A percentile compares a stretch with the other conserved stretches of the same genome.
Conservation (phyloP, 495 filamentous ascomycete genomes). For the Aspergillus hancockii region DNA sequence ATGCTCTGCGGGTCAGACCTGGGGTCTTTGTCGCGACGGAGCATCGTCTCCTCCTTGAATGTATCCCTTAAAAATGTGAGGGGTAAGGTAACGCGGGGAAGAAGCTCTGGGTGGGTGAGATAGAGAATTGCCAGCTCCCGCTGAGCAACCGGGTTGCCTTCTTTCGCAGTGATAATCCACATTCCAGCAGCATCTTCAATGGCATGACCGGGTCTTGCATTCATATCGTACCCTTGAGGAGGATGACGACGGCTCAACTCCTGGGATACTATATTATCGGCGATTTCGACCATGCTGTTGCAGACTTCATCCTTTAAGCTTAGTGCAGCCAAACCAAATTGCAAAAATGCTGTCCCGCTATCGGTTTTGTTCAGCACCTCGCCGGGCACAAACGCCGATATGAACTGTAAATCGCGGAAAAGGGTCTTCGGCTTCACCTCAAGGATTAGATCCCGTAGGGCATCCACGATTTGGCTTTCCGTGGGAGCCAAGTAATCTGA, state of each 20-base stretch:
- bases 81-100: conserved; percentile 81
- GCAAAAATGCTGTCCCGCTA: conserved; percentile 90
- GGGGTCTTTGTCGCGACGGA: conserved; percentile 53
- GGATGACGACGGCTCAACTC: conserved; percentile 46
- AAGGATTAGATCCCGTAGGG: conserved; percentile 76
- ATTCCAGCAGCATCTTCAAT: conserved; percentile 87
- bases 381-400: conserved; percentile 85
- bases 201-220: conserved; percentile 40
- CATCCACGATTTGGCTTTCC: conserved; percentile 68
- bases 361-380: conserved; percentile 81
- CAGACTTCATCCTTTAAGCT: conserved; percentile 88
- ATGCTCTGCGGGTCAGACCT: conserved; percentile 83
- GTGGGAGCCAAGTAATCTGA: conserved; percentile 43
- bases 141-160: conserved; percentile 89
- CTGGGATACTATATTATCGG: conserved; percentile 48
- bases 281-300: conserved; percentile 82
- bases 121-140: conserved; percentile 94
- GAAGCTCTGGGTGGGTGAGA: conserved; percentile 85
- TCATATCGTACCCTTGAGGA: conserved; percentile 38
- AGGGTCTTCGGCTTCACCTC: conserved; percentile 84
- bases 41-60: conserved; percentile 87
- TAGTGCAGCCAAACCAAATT: conserved; percentile 84
- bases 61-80: conserved; percentile 84
- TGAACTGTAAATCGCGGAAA: conserved; percentile 94
- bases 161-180: conserved; percentile 93